Evolutionary conservation across 2,329 filamentous ascomycete species (phyloP).

Genomic region (Microsporum audouinii): DNA sequence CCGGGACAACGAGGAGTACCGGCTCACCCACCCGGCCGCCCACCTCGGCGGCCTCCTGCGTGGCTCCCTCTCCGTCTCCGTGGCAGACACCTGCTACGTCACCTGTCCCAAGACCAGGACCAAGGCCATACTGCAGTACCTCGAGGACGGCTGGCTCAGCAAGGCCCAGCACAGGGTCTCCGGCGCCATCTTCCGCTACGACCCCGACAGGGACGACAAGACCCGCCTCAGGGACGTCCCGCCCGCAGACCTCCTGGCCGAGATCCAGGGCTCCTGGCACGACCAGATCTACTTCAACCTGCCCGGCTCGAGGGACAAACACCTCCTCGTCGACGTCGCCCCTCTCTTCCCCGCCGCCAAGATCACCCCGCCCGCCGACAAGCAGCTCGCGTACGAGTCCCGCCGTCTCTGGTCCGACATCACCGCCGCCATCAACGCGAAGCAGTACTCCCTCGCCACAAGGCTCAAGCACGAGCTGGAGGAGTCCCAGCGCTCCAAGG

Average conservation of each 20-base stretch:
- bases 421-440: slow-evolving; percentile 70
- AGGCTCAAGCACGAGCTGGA: slow-evolving; percentile 82
- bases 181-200: slow-evolving; percentile 81
- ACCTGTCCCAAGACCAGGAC: slow-evolving; percentile 81
- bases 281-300: slow-evolving; percentile 53
- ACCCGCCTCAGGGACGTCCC: slow-evolving; percentile 73
- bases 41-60: slow-evolving; percentile 79
- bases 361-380: slow-evolving; percentile 60
- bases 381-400: slow-evolving; percentile 81
- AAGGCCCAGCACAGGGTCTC: slow-evolving; percentile 84
- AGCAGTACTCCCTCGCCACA: slow-evolving; percentile 77
- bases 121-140: slow-evolving; percentile 84
- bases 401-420: slow-evolving; percentile 78
- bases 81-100: slow-evolving; percentile 79
- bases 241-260: slow-evolving; percentile 68
- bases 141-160: slow-evolving; percentile 90
- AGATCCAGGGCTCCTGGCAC: slow-evolving; percentile 79
- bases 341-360: slow-evolving; percentile 73
- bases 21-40: slow-evolving; percentile 87
- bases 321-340: slow-evolving; percentile 77
- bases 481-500: slow-evolving; percentile 76
- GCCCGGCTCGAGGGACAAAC: slow-evolving; percentile 38
- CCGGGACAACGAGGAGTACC: slow-evolving; percentile 78
- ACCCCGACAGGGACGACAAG: slow-evolving; percentile 73
- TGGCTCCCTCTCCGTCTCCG: slow-evolving; percentile 77